Base-by-base conservation (phyloP, 2,329 filamentous ascomycete species). In the Pyrenophora seminiperda region DNA sequence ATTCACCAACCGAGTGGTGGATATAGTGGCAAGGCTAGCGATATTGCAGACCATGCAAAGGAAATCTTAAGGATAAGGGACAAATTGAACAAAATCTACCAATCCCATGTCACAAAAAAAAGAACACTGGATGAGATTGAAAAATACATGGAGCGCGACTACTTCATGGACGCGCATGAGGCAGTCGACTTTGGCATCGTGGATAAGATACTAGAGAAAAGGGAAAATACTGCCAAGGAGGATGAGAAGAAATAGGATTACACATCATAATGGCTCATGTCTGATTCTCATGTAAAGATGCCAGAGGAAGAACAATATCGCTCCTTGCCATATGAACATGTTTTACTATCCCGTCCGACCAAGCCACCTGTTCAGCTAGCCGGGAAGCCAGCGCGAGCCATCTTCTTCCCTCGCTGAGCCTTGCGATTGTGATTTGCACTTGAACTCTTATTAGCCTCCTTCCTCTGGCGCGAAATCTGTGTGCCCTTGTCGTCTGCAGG, bases 41-140 rank as follows among this genome's bases (percentile, higher is more conserved):
- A 99, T 68, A 97, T 99, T 58, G 83, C 96, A 39, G 97, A 99
- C 56, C 96, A 99, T 70, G 94, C 94, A 4, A 97, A 92, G 68
- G 93, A 99, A 79, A 99, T 99, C 48, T 81, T 97, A 70, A 81
- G 91, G 50, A 87, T 96, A 47, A 82, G 94, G 50, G 83, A 86
- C 57, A 89, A 93, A 75, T 78, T 97, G 65, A 97, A 99, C 73
- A 81, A 87, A 75, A 97, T 99, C 50, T 97, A 97, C 72, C 84
- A 87, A 71, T 77, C 81, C 43, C 94, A 99, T 73, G 78, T 99
- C 67, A 97, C 92, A 65, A 87, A 84, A 72, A 80, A 85, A 41
- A 86, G 91, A 71, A 86, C 81, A 27, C 67, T 96, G 29, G 86
- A 91, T 40, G 89, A 95, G 67, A 89, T 99, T 67, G 93, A 94